Percentiles rank a stretch among this genome's conserved stretches.
phyloP scores from a whole-genome alignment of 495 filamentous ascomycete species.

The Penicillium lagena region DNA sequence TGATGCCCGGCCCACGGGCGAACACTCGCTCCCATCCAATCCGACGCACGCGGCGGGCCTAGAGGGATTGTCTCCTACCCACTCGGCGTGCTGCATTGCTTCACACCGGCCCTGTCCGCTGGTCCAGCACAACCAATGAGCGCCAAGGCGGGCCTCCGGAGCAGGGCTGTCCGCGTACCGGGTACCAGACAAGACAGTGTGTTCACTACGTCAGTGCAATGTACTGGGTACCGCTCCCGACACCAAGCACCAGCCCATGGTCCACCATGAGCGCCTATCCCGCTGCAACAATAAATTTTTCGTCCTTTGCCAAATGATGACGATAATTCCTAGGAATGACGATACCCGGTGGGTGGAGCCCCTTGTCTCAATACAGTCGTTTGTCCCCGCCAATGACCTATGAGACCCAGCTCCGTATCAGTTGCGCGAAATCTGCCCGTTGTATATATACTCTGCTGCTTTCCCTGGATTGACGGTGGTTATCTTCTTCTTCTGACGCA shows the following conservation, averaged over 20 bases:
- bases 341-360: constrained; percentile 27
- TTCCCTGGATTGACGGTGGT: background rate
- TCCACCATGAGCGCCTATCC: constrained; percentile 4
- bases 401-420: background rate
- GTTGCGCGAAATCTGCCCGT: background rate
- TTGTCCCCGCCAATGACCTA: background rate
- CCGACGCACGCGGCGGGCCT: constrained; percentile 5
- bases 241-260: background rate
- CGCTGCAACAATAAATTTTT: too few species aligned
- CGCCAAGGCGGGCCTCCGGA: background rate
- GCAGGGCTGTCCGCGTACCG: constrained; percentile 5
- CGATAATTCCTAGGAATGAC: constrained; percentile 39
- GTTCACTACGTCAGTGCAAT: too few species aligned
- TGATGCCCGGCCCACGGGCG: constrained; percentile 25
- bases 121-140: too few species aligned
- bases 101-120: constrained; percentile 3
- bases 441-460: background rate
- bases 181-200: constrained; percentile 6
- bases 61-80: constrained; percentile 11
- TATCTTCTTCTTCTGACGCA: constrained; percentile 5
- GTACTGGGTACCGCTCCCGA: too few species aligned
- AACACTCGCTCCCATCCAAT: constrained; percentile 21
- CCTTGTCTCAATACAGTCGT: background rate
- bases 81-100: constrained; percentile 16
- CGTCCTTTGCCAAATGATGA: constrained; percentile 25